Conservation (phyloP, 2,329 filamentous ascomycete genomes). For the Rutstroemia sp. region DNA sequence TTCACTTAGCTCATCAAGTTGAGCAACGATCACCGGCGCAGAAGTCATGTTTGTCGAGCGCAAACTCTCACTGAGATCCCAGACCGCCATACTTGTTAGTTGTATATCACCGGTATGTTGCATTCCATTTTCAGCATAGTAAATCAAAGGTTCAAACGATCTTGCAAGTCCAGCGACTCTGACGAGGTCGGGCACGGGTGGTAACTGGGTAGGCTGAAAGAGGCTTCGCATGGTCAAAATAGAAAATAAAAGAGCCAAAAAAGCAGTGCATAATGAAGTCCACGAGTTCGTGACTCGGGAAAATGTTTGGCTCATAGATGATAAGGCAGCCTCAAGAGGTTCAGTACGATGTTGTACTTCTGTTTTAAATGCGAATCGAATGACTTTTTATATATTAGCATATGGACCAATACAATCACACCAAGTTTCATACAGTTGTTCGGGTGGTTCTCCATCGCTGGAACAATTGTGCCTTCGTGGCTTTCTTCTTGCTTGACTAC, state of each 20-base stretch:
- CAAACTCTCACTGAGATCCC: slow-evolving; percentile 89
- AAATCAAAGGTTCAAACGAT: slow-evolving; percentile 89
- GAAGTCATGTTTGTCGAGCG: slow-evolving; percentile 86
- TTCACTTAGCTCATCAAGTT: slow-evolving; percentile 79
- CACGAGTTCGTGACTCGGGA: slow-evolving; percentile 60
- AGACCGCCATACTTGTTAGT: slow-evolving; percentile 86
- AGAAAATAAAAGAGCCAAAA: slow-evolving; percentile 55
- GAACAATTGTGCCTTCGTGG: slow-evolving; percentile 13
- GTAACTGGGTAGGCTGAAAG: slow-evolving; percentile 58
- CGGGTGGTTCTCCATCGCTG: slow-evolving; percentile 24
- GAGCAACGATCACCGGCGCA: slow-evolving; percentile 74
- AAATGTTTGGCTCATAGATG: slow-evolving; percentile 53
- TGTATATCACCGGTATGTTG: slow-evolving; percentile 82
- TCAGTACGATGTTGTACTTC: slow-evolving; percentile 84
- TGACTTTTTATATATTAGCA: slow-evolving; percentile 49
- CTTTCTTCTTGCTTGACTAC: slow-evolving; percentile 24
- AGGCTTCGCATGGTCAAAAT: slow-evolving; percentile 58
- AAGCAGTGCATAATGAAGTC: slow-evolving; percentile 55
- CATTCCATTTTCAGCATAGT: slow-evolving; percentile 86
- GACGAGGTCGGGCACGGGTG: slow-evolving; percentile 72
- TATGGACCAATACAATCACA: slow-evolving; percentile 4
- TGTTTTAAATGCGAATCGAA: slow-evolving; percentile 79
- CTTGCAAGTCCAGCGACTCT: slow-evolving; percentile 86
- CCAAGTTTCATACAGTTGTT: slow-evolving; percentile 43
- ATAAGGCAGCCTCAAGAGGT: slow-evolving; percentile 68